These are phyloP conservation scores for Catunica adiposa DNA, from an alignment of 2,329 filamentous ascomycete genomes.

Conservation along the genomic window DNA sequence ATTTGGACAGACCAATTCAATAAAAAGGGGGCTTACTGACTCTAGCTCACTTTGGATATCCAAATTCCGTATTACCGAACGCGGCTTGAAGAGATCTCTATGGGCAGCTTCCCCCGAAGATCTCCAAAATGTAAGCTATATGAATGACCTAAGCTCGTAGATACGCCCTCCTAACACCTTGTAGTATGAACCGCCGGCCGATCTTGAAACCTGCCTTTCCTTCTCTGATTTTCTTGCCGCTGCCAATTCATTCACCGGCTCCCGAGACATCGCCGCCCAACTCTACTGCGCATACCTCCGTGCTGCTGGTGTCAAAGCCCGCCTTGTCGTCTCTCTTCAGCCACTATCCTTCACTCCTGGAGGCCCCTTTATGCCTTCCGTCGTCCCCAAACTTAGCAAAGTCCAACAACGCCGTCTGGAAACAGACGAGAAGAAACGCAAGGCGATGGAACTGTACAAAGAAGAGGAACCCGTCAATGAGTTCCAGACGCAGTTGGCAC, in stretches of 20 bases:
- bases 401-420: constrained; percentile 15
- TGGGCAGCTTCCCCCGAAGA: constrained; percentile 58
- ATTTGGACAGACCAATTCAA: constrained; percentile 57
- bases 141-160: neutral
- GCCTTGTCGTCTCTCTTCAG: constrained; percentile 83
- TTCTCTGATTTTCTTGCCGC: constrained; percentile 56
- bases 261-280: constrained; percentile 77
- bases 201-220: constrained; percentile 52
- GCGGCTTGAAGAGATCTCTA: constrained; percentile 50
- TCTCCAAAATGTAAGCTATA: constrained; percentile 34
- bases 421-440: constrained; percentile 20
- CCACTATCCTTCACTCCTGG: constrained; percentile 51
- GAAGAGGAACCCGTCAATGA: neutral
- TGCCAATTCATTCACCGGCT: constrained; percentile 56
- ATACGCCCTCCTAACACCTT: constrained; percentile 17
- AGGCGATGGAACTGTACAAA: constrained; percentile 10
- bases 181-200: constrained; percentile 39
- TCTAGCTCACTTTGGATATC: constrained; percentile 49
- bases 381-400: constrained; percentile 22
- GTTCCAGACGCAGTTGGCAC: neutral
- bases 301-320: constrained; percentile 60
- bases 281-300: constrained; percentile 79
- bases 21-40: constrained; percentile 63
- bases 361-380: constrained; percentile 30
- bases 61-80: constrained; percentile 53